Base-by-base conservation (phyloP, 257 asterid genomes). In the Solanum sejunctum region DNA sequence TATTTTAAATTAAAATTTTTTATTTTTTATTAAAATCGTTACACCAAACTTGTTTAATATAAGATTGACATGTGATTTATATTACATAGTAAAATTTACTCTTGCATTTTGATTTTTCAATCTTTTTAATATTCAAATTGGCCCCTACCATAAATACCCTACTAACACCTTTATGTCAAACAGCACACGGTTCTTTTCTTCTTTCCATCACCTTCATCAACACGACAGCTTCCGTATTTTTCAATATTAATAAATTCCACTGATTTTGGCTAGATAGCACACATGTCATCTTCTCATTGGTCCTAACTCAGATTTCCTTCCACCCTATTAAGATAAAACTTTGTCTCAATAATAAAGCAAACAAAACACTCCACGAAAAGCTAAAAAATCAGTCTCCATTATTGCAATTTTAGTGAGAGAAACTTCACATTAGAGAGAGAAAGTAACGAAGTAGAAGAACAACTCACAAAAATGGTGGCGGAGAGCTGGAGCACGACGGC, bases 401-500 rank as follows among this genome's bases (percentile, higher is more conserved):
- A 86, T 47, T 26, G 81, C 85, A 64, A 28, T 89, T 83, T 58
- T 73, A 47, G 75, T 28, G 7, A 28, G 12, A 81, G 20, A 58
- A 26, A 20, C 2, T n/a, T 1, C 2, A 23, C 5, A 26, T 10
- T 16, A 84, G 26, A 71, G 73, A 36, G 60, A 80, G 69, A 20
- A 64, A 70, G 47, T 66, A 10, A 54, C 56, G 47, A 39, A 57
- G 21, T 20, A 41, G 47, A 43, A 47, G 8, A 49, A 57, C 17
- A 80, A 20, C 5, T 5, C 1, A 18, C 12, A 81, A 16, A 8
- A 83, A 93, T 94, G 95, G 96, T 87, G 6, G 87, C 87, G 1
- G 93, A 91, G 82, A 91, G 86, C 67, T 91, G 98, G 96, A 93
- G 91, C 84, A 41, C 86, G 60, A 89, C 97, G 17, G 92, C 95